Conservation (phyloP, 306 rosid genomes). For the Lagenaria siceraria region DNA sequence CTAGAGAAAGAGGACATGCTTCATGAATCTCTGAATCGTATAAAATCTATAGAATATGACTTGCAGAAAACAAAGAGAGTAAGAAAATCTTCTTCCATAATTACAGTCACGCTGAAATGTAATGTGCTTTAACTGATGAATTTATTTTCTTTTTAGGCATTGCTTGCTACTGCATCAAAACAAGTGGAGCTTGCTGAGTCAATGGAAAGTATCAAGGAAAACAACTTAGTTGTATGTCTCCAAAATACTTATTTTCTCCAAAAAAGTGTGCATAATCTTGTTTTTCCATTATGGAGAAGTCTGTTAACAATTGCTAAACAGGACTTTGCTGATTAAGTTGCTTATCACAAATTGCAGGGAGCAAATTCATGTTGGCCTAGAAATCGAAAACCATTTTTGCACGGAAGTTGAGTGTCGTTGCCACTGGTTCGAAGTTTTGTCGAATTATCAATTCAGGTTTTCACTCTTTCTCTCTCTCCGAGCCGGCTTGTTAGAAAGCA, state of each 20-base stretch:
- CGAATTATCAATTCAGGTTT: neutral
- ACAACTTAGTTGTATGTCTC: constrained; percentile 44
- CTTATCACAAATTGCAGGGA: constrained; percentile 36
- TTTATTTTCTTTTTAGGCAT: constrained; percentile 37
- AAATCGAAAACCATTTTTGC: constrained; percentile 18
- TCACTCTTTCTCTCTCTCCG: neutral
- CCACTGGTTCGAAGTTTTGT: neutral
- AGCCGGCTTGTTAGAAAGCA: neutral
- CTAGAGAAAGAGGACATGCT: constrained; percentile 83
- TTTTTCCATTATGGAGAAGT: neutral
- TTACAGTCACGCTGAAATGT: constrained; percentile 7
- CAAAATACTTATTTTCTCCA: neutral
- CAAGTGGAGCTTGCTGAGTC: constrained; percentile 94
- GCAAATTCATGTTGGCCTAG: constrained; percentile 72
- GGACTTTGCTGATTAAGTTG: constrained; percentile 2
- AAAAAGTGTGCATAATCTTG: neutral
- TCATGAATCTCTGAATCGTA: constrained; percentile 82
- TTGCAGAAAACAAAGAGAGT: constrained; percentile 89
- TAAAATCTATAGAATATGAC: constrained; percentile 75
- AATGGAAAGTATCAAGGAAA: constrained; percentile 52
- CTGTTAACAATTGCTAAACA: neutral
- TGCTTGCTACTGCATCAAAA: constrained; percentile 77
- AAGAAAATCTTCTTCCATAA: constrained; percentile 19
- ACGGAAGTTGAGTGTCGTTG: neutral
- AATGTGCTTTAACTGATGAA: constrained; percentile 2